phyloP scores from a whole-genome alignment of 805 yeast species.

The Metschnikowia lachancei region DNA sequence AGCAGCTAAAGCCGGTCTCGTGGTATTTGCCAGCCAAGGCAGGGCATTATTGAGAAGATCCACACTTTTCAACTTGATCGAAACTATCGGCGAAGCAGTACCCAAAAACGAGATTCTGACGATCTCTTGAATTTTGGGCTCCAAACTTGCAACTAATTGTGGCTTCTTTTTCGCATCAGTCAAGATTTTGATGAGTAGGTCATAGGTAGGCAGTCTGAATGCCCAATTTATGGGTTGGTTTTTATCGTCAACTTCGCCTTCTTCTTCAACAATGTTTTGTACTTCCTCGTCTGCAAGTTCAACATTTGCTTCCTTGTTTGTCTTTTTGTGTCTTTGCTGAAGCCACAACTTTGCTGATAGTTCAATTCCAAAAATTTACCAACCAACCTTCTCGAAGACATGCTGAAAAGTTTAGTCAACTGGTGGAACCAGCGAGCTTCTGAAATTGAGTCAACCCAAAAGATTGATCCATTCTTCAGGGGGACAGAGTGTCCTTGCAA shows the following conservation, averaged over 20 bases:
- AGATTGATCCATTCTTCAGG: constrained; percentile 13
- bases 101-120: constrained; percentile 79
- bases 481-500: background rate
- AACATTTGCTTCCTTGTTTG: constrained; percentile 18
- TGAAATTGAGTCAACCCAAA: constrained; percentile 58
- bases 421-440: constrained; percentile 58
- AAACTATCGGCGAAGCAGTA: constrained; percentile 65
- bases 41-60: constrained; percentile 62
- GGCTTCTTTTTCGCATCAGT: constrained; percentile 37
- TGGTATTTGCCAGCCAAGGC: no score
- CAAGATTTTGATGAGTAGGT: constrained; percentile 44
- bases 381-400: constrained; percentile 43
- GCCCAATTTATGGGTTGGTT: constrained; percentile 59
- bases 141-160: constrained; percentile 39
- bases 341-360: constrained; percentile 41
- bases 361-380: constrained; percentile 38
- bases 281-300: constrained; percentile 43
- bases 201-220: constrained; percentile 50
- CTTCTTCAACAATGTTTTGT: constrained; percentile 38
- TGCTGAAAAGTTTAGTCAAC: constrained; percentile 48
- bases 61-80: constrained; percentile 64
- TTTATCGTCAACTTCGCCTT: constrained; percentile 35
- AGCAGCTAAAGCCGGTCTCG: no score
- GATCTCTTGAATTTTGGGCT: constrained; percentile 55
- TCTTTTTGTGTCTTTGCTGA: constrained; percentile 41